These are phyloP conservation scores for Bipolaris gigantea DNA, from an alignment of 2,329 filamentous ascomycete genomes.

Conservation along the genomic window DNA sequence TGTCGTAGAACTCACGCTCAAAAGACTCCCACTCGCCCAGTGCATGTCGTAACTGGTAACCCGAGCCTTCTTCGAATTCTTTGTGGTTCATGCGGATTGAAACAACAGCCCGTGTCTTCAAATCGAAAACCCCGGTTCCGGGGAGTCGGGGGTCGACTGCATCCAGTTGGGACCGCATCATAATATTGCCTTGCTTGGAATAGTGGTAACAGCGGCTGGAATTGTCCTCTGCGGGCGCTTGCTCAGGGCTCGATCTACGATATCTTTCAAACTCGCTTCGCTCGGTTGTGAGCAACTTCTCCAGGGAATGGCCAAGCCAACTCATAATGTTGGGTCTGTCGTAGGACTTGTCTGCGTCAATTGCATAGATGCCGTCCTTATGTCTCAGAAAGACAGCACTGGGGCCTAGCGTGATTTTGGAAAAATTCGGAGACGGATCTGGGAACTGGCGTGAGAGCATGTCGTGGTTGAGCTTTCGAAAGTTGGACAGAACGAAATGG, in stretches of 20 bases:
- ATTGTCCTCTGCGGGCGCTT: constrained; percentile 70
- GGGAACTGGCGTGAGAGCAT: constrained; percentile 69
- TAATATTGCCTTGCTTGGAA: constrained; percentile 79
- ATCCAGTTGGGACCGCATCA: constrained; percentile 94
- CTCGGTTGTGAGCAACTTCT: constrained; percentile 85
- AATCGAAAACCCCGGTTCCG: constrained; percentile 90
- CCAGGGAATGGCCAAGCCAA: constrained; percentile 93
- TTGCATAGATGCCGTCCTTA: constrained; percentile 85
- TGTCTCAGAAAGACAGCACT: constrained; percentile 76
- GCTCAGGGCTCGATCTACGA: constrained; percentile 57
- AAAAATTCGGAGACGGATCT: constrained; percentile 67
- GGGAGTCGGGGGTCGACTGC: constrained; percentile 84
- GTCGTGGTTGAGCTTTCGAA: constrained; percentile 70
- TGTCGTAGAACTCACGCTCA: constrained; percentile 94
- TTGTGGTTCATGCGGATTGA: constrained; percentile 84
- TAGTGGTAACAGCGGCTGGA: constrained; percentile 70
- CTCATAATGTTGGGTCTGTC: constrained; percentile 84
- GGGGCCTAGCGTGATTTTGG: constrained; percentile 70
- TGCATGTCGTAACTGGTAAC: constrained; percentile 80
- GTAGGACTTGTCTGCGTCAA: constrained; percentile 93
- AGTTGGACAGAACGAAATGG: constrained; percentile 84
- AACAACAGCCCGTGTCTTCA: constrained; percentile 92
- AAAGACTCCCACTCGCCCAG: constrained; percentile 86
- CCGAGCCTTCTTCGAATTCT: constrained; percentile 72
- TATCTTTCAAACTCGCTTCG: constrained; percentile 86